Evolutionary conservation across 1,284 basidiomycete genomes (phyloP).

Genomic region (Irpex rosettiformis): DNA sequence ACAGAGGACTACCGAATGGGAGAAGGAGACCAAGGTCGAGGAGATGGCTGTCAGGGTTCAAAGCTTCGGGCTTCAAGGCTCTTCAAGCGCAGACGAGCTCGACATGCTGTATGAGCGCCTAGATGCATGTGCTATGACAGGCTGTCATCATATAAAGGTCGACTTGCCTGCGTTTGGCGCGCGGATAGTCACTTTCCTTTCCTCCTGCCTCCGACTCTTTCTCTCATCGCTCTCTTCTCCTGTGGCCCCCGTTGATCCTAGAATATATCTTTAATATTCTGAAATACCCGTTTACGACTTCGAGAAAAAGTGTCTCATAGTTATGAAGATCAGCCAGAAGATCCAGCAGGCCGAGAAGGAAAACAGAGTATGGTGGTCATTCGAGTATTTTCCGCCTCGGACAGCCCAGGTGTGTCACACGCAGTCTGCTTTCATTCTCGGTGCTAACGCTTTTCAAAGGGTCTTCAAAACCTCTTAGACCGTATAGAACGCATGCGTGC

Average conservation of each 20-base stretch:
- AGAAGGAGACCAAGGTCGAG: background rate
- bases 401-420: constrained; percentile 77
- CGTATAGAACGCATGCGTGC: constrained; percentile 97
- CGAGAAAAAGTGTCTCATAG: constrained; percentile 4
- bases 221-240: background rate
- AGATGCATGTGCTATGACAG: background rate
- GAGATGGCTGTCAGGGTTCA: background rate
- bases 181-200: background rate
- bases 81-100: background rate
- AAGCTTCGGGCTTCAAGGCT: background rate
- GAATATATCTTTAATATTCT: constrained; percentile 6
- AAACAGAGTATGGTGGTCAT: constrained; percentile 89
- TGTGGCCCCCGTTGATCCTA: constrained; percentile 2
- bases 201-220: background rate
- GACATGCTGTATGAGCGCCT: background rate
- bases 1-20: too few species aligned
- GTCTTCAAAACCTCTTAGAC: constrained; percentile 91
- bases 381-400: constrained; percentile 95
- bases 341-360: constrained; percentile 81
- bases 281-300: background rate
- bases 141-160: constrained; percentile 7
- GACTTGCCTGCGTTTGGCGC: background rate
- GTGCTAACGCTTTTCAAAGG: constrained; percentile 41
- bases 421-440: constrained; percentile 1
- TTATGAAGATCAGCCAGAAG: constrained; percentile 91